A percentile compares a stretch with the other conserved stretches of the same genome.
phyloP scores from a whole-genome alignment of 2,329 filamentous ascomycete species.

The Penicillium glabrum region DNA sequence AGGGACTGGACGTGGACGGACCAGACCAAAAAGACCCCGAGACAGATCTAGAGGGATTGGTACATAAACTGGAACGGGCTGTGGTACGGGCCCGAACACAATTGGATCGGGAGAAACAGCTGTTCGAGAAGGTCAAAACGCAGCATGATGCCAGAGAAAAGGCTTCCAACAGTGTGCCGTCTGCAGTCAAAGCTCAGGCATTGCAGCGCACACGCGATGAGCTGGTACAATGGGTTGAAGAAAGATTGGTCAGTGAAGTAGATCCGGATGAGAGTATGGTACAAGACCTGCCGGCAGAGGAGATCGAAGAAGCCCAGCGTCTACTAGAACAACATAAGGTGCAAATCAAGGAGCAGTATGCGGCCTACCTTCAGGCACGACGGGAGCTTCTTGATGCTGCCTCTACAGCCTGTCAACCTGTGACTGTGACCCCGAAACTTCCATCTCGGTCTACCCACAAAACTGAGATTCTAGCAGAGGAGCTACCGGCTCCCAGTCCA shows the following conservation, averaged over 20 bases:
- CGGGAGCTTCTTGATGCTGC: constrained; percentile 36
- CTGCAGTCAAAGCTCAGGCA: constrained; percentile 32
- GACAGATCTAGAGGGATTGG: constrained; percentile 32
- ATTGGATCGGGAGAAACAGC: constrained; percentile 36
- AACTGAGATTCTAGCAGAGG: constrained; percentile 11
- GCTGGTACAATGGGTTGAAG: constrained; percentile 53
- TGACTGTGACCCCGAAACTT: constrained; percentile 25
- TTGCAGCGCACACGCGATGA: constrained; percentile 49
- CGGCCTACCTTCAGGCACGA: constrained; percentile 36
- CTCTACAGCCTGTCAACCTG: constrained; percentile 36
- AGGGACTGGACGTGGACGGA: constrained; percentile 17
- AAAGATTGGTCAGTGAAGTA: constrained; percentile 43
- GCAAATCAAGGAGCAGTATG: constrained; percentile 37
- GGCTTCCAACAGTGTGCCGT: constrained; percentile 1
- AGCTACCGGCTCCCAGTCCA: constrained; percentile 22
- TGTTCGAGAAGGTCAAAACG: constrained; percentile 34
- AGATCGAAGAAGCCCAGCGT: constrained; percentile 30
- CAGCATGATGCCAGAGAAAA: constrained; percentile 15
- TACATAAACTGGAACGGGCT: constrained; percentile 40
- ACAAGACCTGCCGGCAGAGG: constrained; percentile 28
- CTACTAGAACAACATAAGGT: constrained; percentile 33
- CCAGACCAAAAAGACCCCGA: constrained; percentile 7
- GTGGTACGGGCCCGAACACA: constrained; percentile 38
- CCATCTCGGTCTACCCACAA: constrained; percentile 15
- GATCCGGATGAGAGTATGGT: constrained; percentile 29